A percentile compares a stretch with the other conserved stretches of the same genome.
Conservation (phyloP, 2,329 filamentous ascomycete species). For the Fusarium sp. region DNA sequence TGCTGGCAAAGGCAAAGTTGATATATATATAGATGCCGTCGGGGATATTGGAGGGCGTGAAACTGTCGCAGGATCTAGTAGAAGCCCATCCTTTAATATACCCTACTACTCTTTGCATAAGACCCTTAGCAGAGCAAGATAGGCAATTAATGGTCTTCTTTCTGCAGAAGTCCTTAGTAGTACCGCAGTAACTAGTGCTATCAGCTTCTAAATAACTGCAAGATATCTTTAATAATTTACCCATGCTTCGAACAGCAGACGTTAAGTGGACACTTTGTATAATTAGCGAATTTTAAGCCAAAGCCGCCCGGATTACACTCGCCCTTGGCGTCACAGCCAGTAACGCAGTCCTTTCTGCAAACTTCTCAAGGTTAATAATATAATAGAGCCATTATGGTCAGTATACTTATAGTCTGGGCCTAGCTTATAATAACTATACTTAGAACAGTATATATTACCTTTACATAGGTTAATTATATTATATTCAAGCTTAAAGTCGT, state of each 20-base stretch:
- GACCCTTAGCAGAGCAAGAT: background rate
- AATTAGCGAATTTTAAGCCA: background rate
- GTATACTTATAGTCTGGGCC: background rate
- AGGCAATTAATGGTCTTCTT: background rate
- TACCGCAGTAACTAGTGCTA: background rate
- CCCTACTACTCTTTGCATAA: background rate
- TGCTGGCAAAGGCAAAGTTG: background rate
- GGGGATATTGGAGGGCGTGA: background rate
- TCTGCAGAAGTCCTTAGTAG: background rate
- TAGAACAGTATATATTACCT: conserved; percentile 46
- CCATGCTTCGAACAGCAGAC: background rate
- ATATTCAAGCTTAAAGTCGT: conserved; percentile 42
- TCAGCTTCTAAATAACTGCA: background rate
- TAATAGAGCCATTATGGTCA: too few species aligned
- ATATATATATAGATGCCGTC: background rate
- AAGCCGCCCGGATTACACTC: background rate
- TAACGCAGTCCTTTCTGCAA: conserved; percentile 18
- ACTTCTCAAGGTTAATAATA: fast-evolving
- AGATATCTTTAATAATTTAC: background rate
- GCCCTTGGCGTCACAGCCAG: conserved; percentile 39
- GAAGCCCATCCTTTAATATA: background rate
- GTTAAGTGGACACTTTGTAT: background rate
- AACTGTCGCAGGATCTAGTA: background rate
- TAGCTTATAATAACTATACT: conserved; percentile 41
- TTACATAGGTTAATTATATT: conserved; percentile 43